These are phyloP conservation scores for Sugiyamaella mastotermitis DNA, from an alignment of 805 yeast species.

Conservation along the genomic window DNA sequence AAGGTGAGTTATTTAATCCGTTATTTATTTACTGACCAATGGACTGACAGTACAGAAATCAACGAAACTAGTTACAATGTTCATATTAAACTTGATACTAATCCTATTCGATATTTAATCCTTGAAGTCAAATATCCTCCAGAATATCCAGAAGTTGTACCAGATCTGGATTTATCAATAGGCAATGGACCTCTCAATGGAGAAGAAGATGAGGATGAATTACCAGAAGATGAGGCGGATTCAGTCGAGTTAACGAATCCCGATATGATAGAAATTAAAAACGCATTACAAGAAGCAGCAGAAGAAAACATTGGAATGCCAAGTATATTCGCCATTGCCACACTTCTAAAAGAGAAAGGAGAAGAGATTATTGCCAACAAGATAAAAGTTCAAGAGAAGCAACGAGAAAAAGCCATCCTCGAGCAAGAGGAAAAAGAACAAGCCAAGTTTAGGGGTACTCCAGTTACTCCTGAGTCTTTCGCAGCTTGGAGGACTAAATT, in stretches of 20 bases:
- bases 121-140: conserved; percentile 69
- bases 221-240: conserved; percentile 43
- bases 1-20: conserved; percentile 11
- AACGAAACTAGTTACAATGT: conserved; percentile 50
- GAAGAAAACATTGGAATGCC: conserved; percentile 85
- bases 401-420: conserved; percentile 51
- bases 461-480: conserved; percentile 76
- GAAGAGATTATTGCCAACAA: conserved; percentile 62
- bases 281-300: conserved; percentile 39
- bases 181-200: conserved; percentile 32
- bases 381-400: conserved; percentile 46
- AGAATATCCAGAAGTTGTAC: conserved; percentile 75
- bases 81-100: conserved; percentile 59
- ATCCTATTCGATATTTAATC: conserved; percentile 47
- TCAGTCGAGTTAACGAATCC: conserved; percentile 25
- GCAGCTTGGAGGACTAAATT: conserved; percentile 66
- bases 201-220: conserved; percentile 36
- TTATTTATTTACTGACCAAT: neutral
- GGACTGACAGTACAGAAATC: conserved; percentile 26
- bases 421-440: conserved; percentile 77
- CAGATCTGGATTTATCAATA: conserved; percentile 44
- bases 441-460: conserved; percentile 84
- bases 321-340: conserved; percentile 73
- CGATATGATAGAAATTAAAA: conserved; percentile 9
- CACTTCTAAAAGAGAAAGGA: conserved; percentile 74